These are phyloP conservation scores for Phytophthora sojae DNA, from an alignment of 352 stramenopile species.

Conservation along the genomic window DNA sequence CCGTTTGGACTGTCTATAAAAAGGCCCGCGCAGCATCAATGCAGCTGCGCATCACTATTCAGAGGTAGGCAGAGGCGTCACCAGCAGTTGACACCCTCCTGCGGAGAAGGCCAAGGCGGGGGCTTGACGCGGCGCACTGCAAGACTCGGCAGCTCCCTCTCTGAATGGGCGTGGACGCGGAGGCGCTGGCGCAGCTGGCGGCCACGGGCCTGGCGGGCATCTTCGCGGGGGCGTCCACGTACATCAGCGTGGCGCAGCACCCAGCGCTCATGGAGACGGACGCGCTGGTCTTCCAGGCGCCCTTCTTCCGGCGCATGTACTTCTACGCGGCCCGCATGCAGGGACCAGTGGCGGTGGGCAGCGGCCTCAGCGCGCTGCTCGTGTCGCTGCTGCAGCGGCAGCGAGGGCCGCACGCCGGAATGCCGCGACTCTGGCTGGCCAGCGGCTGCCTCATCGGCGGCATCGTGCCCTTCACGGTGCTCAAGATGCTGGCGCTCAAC, in stretches of 20 bases:
- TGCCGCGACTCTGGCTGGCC: conserved; percentile 60
- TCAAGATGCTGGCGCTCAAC: conserved; percentile 76
- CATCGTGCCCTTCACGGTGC: conserved; percentile 73
- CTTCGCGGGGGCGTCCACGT: conserved; percentile 72
- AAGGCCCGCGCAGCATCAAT: background rate
- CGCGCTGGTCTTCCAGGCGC: conserved; percentile 62
- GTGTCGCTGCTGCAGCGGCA: conserved; percentile 56
- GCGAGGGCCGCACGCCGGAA: conserved; percentile 35
- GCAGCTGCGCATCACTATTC: background rate
- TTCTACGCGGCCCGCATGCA: conserved; percentile 76
- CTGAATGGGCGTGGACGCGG: conserved; percentile 54
- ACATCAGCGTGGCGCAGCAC: conserved; percentile 79
- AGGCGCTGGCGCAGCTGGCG: conserved; percentile 66
- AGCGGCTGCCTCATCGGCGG: conserved; percentile 64
- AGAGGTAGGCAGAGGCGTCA: too few species aligned
- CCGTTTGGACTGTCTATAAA: background rate
- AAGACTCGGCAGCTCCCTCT: background rate
- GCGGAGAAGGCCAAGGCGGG: background rate
- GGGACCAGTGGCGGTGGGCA: conserved; percentile 61
- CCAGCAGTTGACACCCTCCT: too few species aligned
- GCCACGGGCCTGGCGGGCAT: conserved; percentile 68
- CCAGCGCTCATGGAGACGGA: conserved; percentile 72
- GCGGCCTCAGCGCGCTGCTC: conserved; percentile 54
- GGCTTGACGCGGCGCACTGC: too few species aligned
- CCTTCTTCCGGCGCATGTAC: conserved; percentile 85